Conservation (phyloP, 345 rosid species). For the Acer negundo region DNA sequence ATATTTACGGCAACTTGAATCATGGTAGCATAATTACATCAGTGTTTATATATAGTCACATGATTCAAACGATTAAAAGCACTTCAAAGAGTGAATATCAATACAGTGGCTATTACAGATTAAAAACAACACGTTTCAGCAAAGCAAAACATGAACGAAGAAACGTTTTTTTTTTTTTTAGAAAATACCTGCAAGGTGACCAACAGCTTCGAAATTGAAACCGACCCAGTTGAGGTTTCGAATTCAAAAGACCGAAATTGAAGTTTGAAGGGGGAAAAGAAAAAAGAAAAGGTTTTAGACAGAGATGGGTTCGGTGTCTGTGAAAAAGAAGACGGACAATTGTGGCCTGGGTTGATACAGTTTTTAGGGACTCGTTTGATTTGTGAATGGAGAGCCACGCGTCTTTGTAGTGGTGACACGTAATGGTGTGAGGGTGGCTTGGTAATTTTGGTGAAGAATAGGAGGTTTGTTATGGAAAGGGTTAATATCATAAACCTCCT, state of each 20-base stretch:
- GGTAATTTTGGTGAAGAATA: not conserved
- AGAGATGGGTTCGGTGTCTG: not conserved
- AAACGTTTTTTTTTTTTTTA: not conserved
- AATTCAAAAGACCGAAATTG: not conserved
- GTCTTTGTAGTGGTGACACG: constrained; percentile 15
- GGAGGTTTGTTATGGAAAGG: not conserved
- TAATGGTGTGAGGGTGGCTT: not conserved
- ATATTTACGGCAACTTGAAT: not conserved
- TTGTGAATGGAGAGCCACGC: not conserved
- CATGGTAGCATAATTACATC: not conserved
- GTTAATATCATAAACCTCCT: no score
- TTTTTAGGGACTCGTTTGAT: constrained; percentile 9
- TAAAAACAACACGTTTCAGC: not conserved
- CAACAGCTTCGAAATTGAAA: not conserved
- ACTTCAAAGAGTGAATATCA: not conserved
- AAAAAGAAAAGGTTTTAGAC: not conserved
- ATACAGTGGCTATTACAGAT: not conserved
- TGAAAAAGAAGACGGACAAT: not conserved
- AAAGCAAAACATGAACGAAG: not conserved
- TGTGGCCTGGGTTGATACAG: not conserved
- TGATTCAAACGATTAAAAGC: not conserved
- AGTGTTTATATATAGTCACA: not conserved
- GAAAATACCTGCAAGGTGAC: constrained; percentile 5
- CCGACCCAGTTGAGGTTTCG: constrained; percentile 8
- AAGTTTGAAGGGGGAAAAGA: not conserved